phyloP scores from a whole-genome alignment of 805 yeast species.

The Priceomyces haplophilus region DNA sequence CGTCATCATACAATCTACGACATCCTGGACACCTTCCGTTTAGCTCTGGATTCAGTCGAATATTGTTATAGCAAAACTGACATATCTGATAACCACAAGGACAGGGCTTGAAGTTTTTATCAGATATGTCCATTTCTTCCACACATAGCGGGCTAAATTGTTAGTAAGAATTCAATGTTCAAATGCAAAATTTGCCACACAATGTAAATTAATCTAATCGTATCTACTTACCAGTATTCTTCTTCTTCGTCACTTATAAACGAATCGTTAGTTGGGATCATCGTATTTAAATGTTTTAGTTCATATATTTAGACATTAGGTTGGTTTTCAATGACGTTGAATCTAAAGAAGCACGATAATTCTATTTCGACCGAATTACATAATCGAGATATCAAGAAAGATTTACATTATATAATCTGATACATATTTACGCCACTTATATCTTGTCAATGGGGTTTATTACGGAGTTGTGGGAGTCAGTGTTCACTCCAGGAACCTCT shows the following conservation, averaged over 20 bases:
- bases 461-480: conserved; percentile 80
- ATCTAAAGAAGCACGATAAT: background rate
- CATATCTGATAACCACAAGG: conserved; percentile 99
- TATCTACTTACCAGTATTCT: conserved; percentile 55
- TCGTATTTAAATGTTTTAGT: conserved; percentile 7
- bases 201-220: background rate
- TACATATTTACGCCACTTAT: background rate
- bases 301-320: background rate
- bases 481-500: conserved; percentile 89
- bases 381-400: background rate
- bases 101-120: conserved; percentile 97
- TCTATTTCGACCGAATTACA: background rate
- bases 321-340: conserved; percentile 1
- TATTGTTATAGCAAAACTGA: conserved; percentile 96
- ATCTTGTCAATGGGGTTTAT: conserved; percentile 39
- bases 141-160: conserved; percentile 80
- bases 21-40: conserved; percentile 98
- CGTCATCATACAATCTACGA: conserved; percentile 90
- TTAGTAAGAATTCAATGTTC: too few relatives aligned
- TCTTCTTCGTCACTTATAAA: conserved; percentile 78
- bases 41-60: conserved; percentile 90
- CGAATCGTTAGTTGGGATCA: conserved; percentile 45
- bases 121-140: conserved; percentile 96
- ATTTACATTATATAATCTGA: conserved; percentile 1
- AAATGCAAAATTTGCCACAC: too few relatives aligned